Evolutionary conservation across 208 protist species (phyloP), one percentile per base, ranked within the genome.

Genomic region (Trypanosoma theileri): DNA sequence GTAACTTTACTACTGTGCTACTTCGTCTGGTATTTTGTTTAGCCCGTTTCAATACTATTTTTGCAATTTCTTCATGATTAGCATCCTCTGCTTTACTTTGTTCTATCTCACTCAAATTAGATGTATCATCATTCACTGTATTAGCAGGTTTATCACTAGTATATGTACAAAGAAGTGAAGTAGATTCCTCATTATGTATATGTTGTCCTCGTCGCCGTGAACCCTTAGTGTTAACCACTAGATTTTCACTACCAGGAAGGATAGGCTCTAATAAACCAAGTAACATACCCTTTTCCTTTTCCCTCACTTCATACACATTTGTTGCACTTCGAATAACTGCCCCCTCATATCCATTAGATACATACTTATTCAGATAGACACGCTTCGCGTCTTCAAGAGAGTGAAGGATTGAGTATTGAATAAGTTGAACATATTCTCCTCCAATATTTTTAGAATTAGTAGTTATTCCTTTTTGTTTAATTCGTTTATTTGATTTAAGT

Each of bases 291-390:
- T 84, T 85, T 35, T 62, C 56, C 77, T 92, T 93, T 68, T 93
- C 85, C 40, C 71, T 75, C 54, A 92, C 78, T 45, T 85, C 84
- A 69, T 96, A 96, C 22, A 87, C 66, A 58, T 96, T 96, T 44
- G 80, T 60, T 3, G 88, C 81, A 19, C 73, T 81, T 28, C 91
- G 91, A 35, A 93, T 62, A 12, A 96, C 91, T 44, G 88, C 88
- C 19, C 91, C 91, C 60, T 96, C 91, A 79, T 90, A 96, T 59
- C 82, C 78, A 22, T 48, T 57, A 16, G 42, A 45, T 8, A 85
- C 42, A 73, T 84, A 96, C 21, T 55, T 52, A 2, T 81, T 75
- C 35, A 94, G 71, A n/a, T 86, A 45, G 12, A 77, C 73, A 26
- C 65, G 50, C 59, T 76, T 71, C 9, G 85, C 85, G 41, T 91